phyloP scores from a whole-genome alignment of 495 filamentous ascomycete species.

The Daldinia bambusicola region DNA sequence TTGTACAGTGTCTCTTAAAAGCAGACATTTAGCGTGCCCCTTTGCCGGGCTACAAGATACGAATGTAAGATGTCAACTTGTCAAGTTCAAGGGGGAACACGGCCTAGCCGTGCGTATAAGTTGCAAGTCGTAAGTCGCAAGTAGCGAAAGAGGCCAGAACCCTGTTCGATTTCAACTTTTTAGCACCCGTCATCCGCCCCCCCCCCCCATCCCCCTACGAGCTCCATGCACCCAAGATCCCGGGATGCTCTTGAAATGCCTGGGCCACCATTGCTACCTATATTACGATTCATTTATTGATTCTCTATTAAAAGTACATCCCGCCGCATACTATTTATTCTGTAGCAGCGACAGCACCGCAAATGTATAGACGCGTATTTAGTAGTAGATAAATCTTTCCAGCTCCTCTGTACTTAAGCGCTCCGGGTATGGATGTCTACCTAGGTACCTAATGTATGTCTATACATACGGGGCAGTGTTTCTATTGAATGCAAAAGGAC shows the following conservation, averaged over 20 bases:
- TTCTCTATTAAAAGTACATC: slow-evolving; percentile 8
- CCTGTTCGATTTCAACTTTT: slow-evolving; percentile 34
- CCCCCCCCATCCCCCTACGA: slow-evolving; percentile 37
- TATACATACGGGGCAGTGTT: not conserved
- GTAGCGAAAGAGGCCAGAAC: slow-evolving; percentile 41
- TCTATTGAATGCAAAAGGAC: not conserved
- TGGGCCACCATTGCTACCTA: slow-evolving; percentile 36
- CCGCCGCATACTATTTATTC: not conserved
- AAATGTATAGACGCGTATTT: not conserved
- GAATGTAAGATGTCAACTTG: slow-evolving; percentile 14
- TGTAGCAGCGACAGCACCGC: not conserved
- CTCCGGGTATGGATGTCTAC: not conserved
- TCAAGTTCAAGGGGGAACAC: slow-evolving; percentile 18
- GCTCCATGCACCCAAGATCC: slow-evolving; percentile 49
- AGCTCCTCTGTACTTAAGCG: not conserved
- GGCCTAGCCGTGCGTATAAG: slow-evolving; percentile 19
- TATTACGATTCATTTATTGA: slow-evolving; percentile 45
- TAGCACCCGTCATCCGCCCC: slow-evolving; percentile 40
- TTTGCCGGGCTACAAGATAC: slow-evolving; percentile 7
- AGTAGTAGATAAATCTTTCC: not conserved
- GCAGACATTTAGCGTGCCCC: slow-evolving; percentile 13
- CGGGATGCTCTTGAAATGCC: slow-evolving; percentile 39
- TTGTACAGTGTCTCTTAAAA: slow-evolving; percentile 24
- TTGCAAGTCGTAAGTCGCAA: slow-evolving; percentile 4
- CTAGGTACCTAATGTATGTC: no score